These are phyloP conservation scores for Volvox africanus DNA, from an alignment of 139 green algal species.

Conservation along the genomic window DNA sequence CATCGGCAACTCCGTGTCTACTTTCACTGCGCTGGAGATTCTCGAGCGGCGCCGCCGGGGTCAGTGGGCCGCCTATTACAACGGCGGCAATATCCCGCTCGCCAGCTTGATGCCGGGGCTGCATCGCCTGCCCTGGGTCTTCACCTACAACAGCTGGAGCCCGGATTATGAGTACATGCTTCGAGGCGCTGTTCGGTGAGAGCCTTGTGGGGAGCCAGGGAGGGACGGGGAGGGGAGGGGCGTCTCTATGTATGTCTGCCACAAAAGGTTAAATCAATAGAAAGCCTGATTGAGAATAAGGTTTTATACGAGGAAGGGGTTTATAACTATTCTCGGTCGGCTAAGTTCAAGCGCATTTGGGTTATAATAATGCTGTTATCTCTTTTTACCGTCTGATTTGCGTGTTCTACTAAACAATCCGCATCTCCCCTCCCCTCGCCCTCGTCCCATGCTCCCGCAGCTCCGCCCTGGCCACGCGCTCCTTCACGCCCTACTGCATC, in stretches of 20 bases:
- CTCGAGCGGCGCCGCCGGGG: conserved; percentile 62
- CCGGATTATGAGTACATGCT: conserved; percentile 60
- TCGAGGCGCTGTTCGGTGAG: conserved; percentile 47
- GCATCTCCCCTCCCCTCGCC: neutral
- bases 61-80: conserved; percentile 66
- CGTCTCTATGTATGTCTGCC: too few species aligned
- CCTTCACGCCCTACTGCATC: conserved; percentile 55
- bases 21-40: conserved; percentile 60
- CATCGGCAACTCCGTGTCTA: conserved; percentile 69
- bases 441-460: neutral
- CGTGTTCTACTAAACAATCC: neutral
- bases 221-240: neutral
- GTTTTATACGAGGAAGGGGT: too few species aligned
- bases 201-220: neutral
- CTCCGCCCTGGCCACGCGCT: neutral
- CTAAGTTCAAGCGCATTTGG: too few species aligned
- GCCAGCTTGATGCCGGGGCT: conserved; percentile 1
- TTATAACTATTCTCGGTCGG: too few species aligned
- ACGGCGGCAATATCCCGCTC: conserved; percentile 65
- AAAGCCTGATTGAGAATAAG: too few species aligned
- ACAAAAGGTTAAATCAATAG: too few species aligned
- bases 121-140: conserved; percentile 59
- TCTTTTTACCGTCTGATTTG: neutral
- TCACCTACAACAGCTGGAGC: conserved; percentile 58
- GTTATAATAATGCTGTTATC: too few species aligned